Percentiles rank a stretch among this genome's conserved stretches.
phyloP scores from a whole-genome alignment of 305 asterid species.

The Fraxinus paxiana region DNA sequence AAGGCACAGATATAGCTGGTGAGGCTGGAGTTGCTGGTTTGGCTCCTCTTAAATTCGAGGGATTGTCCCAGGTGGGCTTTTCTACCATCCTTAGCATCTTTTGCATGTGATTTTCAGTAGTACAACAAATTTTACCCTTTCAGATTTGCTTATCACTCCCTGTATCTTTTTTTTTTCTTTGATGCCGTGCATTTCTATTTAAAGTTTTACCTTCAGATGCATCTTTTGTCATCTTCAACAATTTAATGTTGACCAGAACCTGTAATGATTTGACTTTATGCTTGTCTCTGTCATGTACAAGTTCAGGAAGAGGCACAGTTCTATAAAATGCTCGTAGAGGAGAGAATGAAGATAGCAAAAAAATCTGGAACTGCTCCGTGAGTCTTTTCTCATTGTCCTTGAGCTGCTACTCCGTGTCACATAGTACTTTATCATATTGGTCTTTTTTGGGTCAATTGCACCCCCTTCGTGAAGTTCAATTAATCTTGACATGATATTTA shows the following conservation, averaged over 20 bases:
- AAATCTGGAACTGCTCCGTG: slow-evolving; percentile 84
- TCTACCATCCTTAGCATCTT: slow-evolving; percentile 11
- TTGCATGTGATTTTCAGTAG: slow-evolving; percentile 16
- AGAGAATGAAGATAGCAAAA: slow-evolving; percentile 84
- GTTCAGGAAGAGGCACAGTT: slow-evolving; percentile 71
- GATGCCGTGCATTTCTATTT: background rate
- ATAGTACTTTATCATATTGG: background rate
- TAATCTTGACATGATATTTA: background rate
- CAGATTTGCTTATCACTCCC: background rate
- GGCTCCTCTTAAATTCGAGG: slow-evolving; percentile 40
- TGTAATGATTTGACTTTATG: slow-evolving; percentile 23
- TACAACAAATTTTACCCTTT: background rate
- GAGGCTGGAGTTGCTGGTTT: slow-evolving; percentile 37
- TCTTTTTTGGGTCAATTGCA: background rate
- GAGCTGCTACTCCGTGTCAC: background rate
- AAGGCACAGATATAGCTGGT: slow-evolving; percentile 37
- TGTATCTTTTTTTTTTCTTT: background rate
- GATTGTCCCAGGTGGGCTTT: slow-evolving; percentile 52
- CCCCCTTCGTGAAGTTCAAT: background rate
- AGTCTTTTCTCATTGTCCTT: slow-evolving; percentile 29
- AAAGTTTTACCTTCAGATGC: slow-evolving; percentile 6
- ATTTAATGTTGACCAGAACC: slow-evolving; percentile 1
- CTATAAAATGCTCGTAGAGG: slow-evolving; percentile 69
- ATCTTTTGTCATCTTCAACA: slow-evolving; percentile 13
- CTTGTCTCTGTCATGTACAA: slow-evolving; percentile 1